Evolutionary conservation across 2,329 filamentous ascomycete species (phyloP).

Genomic region (Ophiostoma australiae): DNA sequence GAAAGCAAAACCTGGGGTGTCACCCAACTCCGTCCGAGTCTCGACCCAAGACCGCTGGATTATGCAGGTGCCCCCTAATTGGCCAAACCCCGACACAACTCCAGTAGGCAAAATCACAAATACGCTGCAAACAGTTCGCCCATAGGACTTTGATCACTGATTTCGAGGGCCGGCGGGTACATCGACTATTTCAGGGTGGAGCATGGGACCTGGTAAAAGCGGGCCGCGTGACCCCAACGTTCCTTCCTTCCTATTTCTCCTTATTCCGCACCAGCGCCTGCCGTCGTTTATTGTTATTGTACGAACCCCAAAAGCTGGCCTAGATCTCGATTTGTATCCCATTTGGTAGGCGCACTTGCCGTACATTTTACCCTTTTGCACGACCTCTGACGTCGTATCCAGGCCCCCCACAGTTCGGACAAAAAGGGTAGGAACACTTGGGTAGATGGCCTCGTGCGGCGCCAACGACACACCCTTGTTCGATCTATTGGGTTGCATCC

Average conservation of each 20-base stretch:
- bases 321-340: background rate
- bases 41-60: background rate
- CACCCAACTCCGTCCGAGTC: background rate
- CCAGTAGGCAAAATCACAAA: background rate
- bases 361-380: background rate
- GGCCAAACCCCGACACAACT: background rate
- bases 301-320: background rate
- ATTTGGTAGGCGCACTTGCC: background rate
- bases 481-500: background rate
- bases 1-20: background rate
- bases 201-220: slow-evolving; percentile 7
- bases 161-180: background rate
- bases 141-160: background rate
- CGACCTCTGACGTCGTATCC: background rate
- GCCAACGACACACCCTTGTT: background rate
- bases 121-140: slow-evolving; percentile 1
- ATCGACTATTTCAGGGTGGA: background rate
- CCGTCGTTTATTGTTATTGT: background rate
- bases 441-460: background rate
- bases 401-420: background rate
- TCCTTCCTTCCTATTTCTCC: background rate
- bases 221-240: background rate
- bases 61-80: background rate
- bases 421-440: background rate
- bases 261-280: background rate